phyloP scores from a whole-genome alignment of 805 yeast species.

The Candida maris region DNA sequence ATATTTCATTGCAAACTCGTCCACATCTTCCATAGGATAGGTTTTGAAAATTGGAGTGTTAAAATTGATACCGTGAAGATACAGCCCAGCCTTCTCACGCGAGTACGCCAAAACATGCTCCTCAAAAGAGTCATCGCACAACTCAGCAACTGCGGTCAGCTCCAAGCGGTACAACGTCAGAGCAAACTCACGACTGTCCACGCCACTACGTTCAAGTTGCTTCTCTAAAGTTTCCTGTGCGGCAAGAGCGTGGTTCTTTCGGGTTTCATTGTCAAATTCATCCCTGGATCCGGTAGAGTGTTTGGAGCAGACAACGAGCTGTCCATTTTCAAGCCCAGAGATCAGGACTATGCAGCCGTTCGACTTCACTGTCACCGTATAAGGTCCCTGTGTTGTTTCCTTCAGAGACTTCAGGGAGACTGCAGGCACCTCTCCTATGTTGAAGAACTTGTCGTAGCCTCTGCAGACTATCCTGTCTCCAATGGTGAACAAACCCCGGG shows the following conservation, averaged over 20 bases:
- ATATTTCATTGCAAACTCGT: slow-evolving; percentile 55
- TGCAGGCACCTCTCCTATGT: slow-evolving; percentile 56
- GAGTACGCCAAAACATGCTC: slow-evolving; percentile 85
- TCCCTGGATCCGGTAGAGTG: slow-evolving; percentile 70
- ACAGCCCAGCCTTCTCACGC: slow-evolving; percentile 69
- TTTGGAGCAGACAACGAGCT: slow-evolving; percentile 83
- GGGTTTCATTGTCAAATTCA: slow-evolving; percentile 30
- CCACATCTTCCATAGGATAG: slow-evolving; percentile 56
- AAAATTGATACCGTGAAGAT: slow-evolving; percentile 81
- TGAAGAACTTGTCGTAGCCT: slow-evolving; percentile 95
- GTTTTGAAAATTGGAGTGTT: slow-evolving; percentile 67
- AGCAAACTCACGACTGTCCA: slow-evolving; percentile 52
- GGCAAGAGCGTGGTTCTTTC: slow-evolving; percentile 67
- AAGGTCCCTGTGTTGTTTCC: slow-evolving; percentile 67
- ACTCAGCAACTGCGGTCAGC: slow-evolving; percentile 86
- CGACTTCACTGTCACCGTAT: slow-evolving; percentile 75
- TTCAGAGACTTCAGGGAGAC: slow-evolving; percentile 50
- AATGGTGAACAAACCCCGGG: slow-evolving; percentile 77
- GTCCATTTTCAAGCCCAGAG: slow-evolving; percentile 72
- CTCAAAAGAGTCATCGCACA: slow-evolving; percentile 89
- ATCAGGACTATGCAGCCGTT: slow-evolving; percentile 91
- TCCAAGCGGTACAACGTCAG: slow-evolving; percentile 43
- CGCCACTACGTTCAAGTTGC: slow-evolving; percentile 46
- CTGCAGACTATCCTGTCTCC: slow-evolving; percentile 56
- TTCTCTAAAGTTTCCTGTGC: slow-evolving; percentile 57